Conservation (phyloP, 129 eudicot species). For the Sambucus nigra region DNA sequence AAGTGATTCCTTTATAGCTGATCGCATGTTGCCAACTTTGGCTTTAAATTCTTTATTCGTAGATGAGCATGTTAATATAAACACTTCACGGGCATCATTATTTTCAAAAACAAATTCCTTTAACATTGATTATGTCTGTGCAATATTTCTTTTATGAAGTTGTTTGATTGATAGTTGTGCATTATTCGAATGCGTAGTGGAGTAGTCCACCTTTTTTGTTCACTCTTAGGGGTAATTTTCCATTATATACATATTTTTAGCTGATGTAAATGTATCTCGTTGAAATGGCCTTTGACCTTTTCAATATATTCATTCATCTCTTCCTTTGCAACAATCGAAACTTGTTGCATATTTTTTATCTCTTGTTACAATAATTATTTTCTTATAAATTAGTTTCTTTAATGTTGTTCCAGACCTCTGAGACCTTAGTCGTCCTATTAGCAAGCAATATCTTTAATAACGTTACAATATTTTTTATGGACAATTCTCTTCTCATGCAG, state of each 20-base stretch:
- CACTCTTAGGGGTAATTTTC: slow-evolving; percentile 55
- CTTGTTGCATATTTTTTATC: slow-evolving; percentile 46
- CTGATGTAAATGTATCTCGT: slow-evolving; percentile 35
- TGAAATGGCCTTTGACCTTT: slow-evolving; percentile 34
- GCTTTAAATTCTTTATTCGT: slow-evolving; percentile 32
- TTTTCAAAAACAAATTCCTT: slow-evolving; percentile 36
- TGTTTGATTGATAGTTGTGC: slow-evolving; percentile 30
- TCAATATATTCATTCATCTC: slow-evolving; percentile 45
- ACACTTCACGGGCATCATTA: slow-evolving; percentile 24
- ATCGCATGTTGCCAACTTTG: slow-evolving; percentile 23
- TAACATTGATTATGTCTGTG: slow-evolving; percentile 33
- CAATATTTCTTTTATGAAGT: slow-evolving; percentile 25
- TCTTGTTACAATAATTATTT: slow-evolving; percentile 32
- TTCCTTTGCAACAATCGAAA: slow-evolving; percentile 39
- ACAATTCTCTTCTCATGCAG: slow-evolving; percentile 71
- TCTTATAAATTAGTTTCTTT: slow-evolving; percentile 37
- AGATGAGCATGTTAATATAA: slow-evolving; percentile 27
- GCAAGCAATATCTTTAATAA: slow-evolving; percentile 45
- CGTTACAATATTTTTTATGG: slow-evolving; percentile 54
- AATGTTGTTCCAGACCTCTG: slow-evolving; percentile 51
- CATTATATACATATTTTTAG: slow-evolving; percentile 34
- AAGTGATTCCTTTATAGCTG: slow-evolving; percentile 40
- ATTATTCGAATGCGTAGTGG: slow-evolving; percentile 40
- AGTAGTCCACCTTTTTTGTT: slow-evolving; percentile 36
- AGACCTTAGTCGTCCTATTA: slow-evolving; percentile 66